Conservation (phyloP, 352 stramenopile genomes). For the Pythium phragmitis region DNA sequence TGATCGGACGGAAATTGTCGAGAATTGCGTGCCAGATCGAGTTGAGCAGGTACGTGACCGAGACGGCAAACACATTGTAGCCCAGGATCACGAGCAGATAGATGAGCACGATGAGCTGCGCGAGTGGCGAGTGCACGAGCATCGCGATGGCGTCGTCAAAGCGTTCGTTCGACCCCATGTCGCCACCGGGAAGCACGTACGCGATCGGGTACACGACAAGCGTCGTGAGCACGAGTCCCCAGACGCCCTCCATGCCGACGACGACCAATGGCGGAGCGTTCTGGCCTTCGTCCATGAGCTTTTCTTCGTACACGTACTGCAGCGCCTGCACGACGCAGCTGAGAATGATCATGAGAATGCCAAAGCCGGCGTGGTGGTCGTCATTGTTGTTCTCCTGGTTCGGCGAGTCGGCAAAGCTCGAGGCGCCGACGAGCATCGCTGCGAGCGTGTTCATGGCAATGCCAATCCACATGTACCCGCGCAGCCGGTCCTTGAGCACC, state of each 20-base stretch:
- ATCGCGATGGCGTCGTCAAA: conserved; percentile 81
- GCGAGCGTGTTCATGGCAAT: conserved; percentile 94
- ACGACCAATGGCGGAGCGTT: conserved; percentile 92
- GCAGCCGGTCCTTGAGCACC: conserved; percentile 88
- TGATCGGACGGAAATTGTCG: conserved; percentile 97
- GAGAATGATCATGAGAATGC: conserved; percentile 93
- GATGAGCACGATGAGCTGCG: conserved; percentile 70
- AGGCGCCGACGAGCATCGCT: conserved; percentile 92
- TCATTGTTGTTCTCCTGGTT: conserved; percentile 70
- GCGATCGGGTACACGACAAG: conserved; percentile 94
- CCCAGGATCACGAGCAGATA: conserved; percentile 94
- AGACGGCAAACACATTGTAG: conserved; percentile 97
- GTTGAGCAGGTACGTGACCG: conserved; percentile 95
- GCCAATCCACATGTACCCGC: conserved; percentile 96
- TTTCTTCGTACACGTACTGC: conserved; percentile 98
- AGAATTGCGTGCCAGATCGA: conserved; percentile 98
- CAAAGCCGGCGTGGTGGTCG: conserved; percentile 78
- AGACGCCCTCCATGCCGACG: conserved; percentile 96
- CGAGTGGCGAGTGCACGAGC: conserved; percentile 61
- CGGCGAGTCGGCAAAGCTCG: conserved; percentile 86
- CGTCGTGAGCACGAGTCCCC: conserved; percentile 92
- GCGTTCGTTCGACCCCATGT: conserved; percentile 94
- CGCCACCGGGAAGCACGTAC: conserved; percentile 88
- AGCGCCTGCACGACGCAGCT: conserved; percentile 94
- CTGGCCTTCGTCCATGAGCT: conserved; percentile 94